Evolutionary conservation across 352 stramenopile genomes (phyloP).

Genomic region (Pythium aristosporum): DNA sequence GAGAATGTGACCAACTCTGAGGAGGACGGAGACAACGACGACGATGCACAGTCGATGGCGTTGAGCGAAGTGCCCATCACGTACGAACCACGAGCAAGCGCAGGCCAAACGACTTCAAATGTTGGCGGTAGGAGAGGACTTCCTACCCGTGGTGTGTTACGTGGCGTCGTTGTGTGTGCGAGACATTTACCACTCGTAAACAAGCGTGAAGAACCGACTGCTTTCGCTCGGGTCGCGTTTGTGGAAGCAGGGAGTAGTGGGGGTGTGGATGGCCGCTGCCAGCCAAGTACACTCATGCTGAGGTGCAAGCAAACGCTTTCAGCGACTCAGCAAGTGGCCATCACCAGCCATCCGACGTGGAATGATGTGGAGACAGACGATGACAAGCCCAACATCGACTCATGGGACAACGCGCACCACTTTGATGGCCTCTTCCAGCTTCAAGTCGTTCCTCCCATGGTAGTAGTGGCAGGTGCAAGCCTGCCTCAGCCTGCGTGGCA

Average conservation of each 20-base stretch:
- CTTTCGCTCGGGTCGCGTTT: conserved; percentile 57
- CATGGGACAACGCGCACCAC: not conserved
- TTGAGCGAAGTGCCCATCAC: conserved; percentile 48
- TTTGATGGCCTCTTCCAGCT: conserved; percentile 42
- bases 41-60: conserved; percentile 36
- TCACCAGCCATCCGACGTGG: conserved; percentile 45
- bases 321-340: conserved; percentile 31
- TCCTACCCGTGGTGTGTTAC: conserved; percentile 38
- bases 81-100: conserved; percentile 22
- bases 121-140: not conserved
- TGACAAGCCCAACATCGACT: not conserved
- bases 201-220: conserved; percentile 25
- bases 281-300: conserved; percentile 43
- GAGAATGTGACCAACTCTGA: conserved; percentile 11
- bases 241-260: conserved; percentile 32
- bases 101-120: not conserved
- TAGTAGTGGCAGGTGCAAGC: not conserved
- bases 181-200: conserved; percentile 31
- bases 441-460: conserved; percentile 38
- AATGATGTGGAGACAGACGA: conserved; percentile 29
- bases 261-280: not conserved
- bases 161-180: conserved; percentile 44
- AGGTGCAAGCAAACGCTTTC: conserved; percentile 58
- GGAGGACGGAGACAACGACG: conserved; percentile 30
- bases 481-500: conserved; percentile 37